These are phyloP conservation scores for Xylariaceae sp. DNA, from an alignment of 2,329 filamentous ascomycete genomes.

Conservation along the genomic window DNA sequence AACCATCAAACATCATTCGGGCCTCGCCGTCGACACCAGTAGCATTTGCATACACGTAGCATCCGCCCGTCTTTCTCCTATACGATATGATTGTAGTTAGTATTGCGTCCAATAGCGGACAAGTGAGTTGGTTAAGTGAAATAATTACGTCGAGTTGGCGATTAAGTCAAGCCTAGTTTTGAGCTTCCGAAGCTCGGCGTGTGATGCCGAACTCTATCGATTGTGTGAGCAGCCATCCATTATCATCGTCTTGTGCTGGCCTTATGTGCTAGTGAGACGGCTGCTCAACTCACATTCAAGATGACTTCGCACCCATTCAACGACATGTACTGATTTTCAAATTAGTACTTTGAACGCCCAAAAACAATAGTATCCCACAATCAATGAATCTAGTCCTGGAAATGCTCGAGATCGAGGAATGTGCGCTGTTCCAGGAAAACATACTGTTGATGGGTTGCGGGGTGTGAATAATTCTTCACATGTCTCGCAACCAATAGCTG, in stretches of 20 bases:
- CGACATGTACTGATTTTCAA: slow-evolving; percentile 26
- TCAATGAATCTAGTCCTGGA: no score
- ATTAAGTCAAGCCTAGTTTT: slow-evolving; percentile 26
- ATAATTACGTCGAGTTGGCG: slow-evolving; percentile 24
- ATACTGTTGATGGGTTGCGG: slow-evolving; percentile 22
- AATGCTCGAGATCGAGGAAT: no score
- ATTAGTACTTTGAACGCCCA: no score
- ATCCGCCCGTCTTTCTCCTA: slow-evolving; percentile 24
- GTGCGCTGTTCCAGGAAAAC: no score
- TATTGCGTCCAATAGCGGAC: no score
- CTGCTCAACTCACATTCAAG: slow-evolving; percentile 12
- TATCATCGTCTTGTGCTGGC: no score
- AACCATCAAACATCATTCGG: slow-evolving; percentile 28
- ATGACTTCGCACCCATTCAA: slow-evolving; percentile 19
- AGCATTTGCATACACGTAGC: slow-evolving; percentile 26
- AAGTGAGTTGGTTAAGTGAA: no score
- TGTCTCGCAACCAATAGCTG: slow-evolving; percentile 49
- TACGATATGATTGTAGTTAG: no score
- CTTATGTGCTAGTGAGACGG: no score
- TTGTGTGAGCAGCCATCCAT: background rate
- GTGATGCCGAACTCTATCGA: slow-evolving; percentile 20
- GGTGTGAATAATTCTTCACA: slow-evolving; percentile 35
- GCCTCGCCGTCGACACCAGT: slow-evolving; percentile 22
- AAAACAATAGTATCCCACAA: no score
- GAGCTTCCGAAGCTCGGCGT: slow-evolving; percentile 27